phyloP scores from a whole-genome alignment of 129 eudicot genomes.

The Solidago caesia region DNA sequence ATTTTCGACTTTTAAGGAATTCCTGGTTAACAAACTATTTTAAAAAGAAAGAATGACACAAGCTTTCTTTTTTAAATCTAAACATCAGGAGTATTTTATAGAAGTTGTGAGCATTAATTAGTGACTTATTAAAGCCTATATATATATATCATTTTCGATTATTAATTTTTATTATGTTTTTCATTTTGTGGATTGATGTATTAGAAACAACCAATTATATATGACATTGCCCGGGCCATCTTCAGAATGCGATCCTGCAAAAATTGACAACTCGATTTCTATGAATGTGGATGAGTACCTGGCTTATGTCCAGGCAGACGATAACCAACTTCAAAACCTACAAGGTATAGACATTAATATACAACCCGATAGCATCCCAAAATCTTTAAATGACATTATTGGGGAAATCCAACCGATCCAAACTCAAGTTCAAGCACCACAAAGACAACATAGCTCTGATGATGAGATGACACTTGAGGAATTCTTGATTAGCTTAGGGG shows the following conservation, averaged over 20 bases:
- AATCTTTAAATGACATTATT: slow-evolving; percentile 1
- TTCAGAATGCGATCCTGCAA: not conserved
- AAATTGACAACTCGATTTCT: not conserved
- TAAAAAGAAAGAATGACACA: no score
- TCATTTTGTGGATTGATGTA: no score
- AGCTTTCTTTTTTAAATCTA: no score
- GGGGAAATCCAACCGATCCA: slow-evolving; percentile 1
- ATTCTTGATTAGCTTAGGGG: slow-evolving; percentile 23
- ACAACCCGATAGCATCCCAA: not conserved
- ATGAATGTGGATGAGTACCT: slow-evolving; percentile 13
- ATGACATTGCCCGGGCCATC: not conserved
- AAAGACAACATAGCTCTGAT: not conserved
- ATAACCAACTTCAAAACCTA: not conserved
- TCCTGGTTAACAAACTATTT: no score
- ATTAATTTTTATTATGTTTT: no score
- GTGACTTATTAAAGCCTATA: no score
- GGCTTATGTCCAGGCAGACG: slow-evolving; percentile 11
- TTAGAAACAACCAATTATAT: not conserved
- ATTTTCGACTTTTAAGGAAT: no score
- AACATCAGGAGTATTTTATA: no score
- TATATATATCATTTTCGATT: no score
- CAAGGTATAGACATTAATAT: not conserved
- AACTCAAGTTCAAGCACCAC: slow-evolving; percentile 15
- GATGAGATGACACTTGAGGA: slow-evolving; percentile 27
- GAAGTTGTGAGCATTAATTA: no score